Base-by-base conservation (phyloP, 805 yeast species). In the Saccharomycopsis fodiens region DNA sequence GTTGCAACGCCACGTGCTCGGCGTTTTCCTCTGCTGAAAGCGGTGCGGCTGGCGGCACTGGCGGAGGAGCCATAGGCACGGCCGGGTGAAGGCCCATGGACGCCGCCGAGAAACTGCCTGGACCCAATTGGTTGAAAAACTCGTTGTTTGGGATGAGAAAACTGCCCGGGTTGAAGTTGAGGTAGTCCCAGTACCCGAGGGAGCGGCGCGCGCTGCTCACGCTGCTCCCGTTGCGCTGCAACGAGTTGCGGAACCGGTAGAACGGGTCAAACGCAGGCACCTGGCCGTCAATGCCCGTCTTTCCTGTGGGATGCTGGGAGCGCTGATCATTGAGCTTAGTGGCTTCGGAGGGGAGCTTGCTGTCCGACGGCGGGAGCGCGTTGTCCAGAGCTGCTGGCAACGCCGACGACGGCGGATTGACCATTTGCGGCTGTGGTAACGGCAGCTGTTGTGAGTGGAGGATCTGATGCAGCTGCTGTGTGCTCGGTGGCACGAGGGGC, bases 171-270 rank as follows among this genome's bases (percentile, higher is more conserved):
- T 46, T 40, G 15, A 39, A 35, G 36, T 41, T 45, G 8, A 46
- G 39, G 12, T 38, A 20, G n/a, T 48, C 50, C 15, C 42, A 36
- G 21, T 42, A 46, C 13, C 50, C 39, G n/a, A 50, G 31, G 3
- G 50, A 42, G 17, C 51, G 34, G 17, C 50, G 29, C 16, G 43
- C 44, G 19, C 44, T 39, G 40, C 47, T 43, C 1, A 32, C 36
- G 15, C 27, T 39, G 34, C 48, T 45, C 3, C 47, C 31, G 23
- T 25, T 44, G 19, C 49, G 21, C 19, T 42, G 49, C 13, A 36
- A 3, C 20, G 45, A 41, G 21, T 30, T 41, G n/a, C 49, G 22
- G 19, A 21, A 41, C 6, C 48, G 8, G 39, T 31, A 20, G 29
- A 23, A 31, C 12, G 48, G 47, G 19, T 38, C 27, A 16, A 16